phyloP scores from a whole-genome alignment of 164 flowering plant genomes.

The Nelumbo lutea region DNA sequence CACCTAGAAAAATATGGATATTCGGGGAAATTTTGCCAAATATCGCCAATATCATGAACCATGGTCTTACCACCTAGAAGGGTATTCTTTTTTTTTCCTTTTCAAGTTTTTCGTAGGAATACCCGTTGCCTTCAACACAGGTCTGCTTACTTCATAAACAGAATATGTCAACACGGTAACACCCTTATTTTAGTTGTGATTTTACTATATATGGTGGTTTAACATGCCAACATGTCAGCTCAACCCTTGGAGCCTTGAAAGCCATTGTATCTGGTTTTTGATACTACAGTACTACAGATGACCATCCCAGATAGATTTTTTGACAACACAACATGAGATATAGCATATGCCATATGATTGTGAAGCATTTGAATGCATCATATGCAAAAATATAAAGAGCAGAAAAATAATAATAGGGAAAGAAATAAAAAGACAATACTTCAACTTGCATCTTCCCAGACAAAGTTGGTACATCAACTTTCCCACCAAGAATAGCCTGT shows the following conservation, averaged over 20 bases:
- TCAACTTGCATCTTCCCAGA: conserved; percentile 59
- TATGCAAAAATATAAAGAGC: not conserved
- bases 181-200: not conserved
- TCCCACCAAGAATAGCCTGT: conserved; percentile 94
- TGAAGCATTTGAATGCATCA: not conserved
- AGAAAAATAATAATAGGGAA: conserved; percentile 3
- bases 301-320: not conserved
- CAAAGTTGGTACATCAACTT: conserved; percentile 77
- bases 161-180: not conserved
- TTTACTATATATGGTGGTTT: not conserved
- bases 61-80: too few relatives aligned
- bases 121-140: too few relatives aligned
- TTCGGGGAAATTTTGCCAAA: too few relatives aligned
- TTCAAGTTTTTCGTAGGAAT: too few relatives aligned
- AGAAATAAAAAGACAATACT: conserved; percentile 31
- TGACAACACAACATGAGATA: not conserved
- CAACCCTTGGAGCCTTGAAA: not conserved
- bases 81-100: too few relatives aligned
- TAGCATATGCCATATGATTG: not conserved
- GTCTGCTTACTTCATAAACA: not conserved
- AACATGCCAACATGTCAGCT: not conserved
- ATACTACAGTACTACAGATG: too few relatives aligned
- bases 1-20: too few relatives aligned
- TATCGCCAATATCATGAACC: too few relatives aligned
- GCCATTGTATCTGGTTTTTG: not conserved